phyloP scores from a whole-genome alignment of 768 basidiomycete species.

The Russula earlei region DNA sequence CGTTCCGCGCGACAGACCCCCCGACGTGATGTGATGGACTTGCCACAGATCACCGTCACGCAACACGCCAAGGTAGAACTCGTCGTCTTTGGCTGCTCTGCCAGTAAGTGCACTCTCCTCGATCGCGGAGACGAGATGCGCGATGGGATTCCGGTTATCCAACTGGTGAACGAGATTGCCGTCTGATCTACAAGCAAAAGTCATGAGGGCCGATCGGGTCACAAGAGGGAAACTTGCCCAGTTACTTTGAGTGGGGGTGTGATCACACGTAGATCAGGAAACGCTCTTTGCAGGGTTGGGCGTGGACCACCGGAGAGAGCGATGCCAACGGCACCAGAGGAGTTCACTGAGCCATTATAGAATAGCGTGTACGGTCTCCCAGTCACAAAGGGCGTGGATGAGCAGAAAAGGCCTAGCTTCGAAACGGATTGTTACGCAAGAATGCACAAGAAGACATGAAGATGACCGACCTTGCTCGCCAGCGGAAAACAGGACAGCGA shows the following conservation, averaged over 20 bases:
- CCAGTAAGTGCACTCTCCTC: conserved; percentile 31
- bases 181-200: conserved; percentile 41
- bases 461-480: conserved; percentile 39
- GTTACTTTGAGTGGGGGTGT: conserved; percentile 44
- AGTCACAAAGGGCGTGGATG: conserved; percentile 74
- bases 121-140: conserved; percentile 48
- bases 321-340: conserved; percentile 63
- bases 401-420: conserved; percentile 57
- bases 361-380: conserved; percentile 67
- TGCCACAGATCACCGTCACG: conserved; percentile 1
- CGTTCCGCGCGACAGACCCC: conserved; percentile 61
- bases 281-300: conserved; percentile 22
- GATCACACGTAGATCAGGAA: conserved; percentile 36
- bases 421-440: background rate
- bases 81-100: conserved; percentile 1
- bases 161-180: conserved; percentile 64
- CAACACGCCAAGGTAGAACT: conserved; percentile 8
- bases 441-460: background rate
- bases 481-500: conserved; percentile 35
- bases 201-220: background rate
- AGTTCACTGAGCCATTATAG: conserved; percentile 42
- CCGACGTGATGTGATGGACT: conserved; percentile 44
- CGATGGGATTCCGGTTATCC: conserved; percentile 48
- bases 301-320: conserved; percentile 27
- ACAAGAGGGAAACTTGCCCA: conserved; percentile 23